These are phyloP conservation scores for Lepiota brunneoincarnata DNA, from an alignment of 768 basidiomycete species.

Conservation along the genomic window DNA sequence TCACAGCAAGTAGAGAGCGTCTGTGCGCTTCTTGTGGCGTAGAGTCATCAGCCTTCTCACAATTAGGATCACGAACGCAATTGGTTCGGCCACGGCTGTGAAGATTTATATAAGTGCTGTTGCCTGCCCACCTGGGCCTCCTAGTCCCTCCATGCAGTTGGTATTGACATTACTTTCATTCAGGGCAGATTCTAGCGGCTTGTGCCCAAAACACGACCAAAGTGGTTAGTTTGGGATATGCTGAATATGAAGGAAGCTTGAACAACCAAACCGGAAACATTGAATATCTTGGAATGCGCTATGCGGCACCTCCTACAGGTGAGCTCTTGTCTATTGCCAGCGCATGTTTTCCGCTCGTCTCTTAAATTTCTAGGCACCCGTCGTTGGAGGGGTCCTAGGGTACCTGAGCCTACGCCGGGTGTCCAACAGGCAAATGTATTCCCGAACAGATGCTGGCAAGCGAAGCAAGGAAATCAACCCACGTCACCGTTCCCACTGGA, in stretches of 20 bases:
- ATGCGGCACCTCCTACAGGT: slow-evolving; percentile 50
- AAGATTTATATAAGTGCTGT: too few species aligned
- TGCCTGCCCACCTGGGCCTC: too few species aligned
- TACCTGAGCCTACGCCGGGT: background rate
- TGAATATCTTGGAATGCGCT: slow-evolving; percentile 42
- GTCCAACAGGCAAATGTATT: slow-evolving; percentile 2
- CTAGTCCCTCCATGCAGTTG: too few species aligned
- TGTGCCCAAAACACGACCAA: too few species aligned
- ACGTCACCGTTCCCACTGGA: background rate
- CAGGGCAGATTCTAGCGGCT: too few species aligned
- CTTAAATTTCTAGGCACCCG: background rate
- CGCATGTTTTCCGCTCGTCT: background rate
- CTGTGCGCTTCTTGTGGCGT: too few species aligned
- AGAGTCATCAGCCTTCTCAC: too few species aligned
- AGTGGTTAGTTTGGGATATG: slow-evolving; percentile 35
- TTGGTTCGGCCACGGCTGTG: too few species aligned
- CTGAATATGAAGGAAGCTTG: slow-evolving; percentile 37
- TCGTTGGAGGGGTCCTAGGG: slow-evolving; percentile 11
- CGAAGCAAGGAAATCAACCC: background rate
- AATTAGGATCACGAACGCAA: too few species aligned
- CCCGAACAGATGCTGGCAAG: slow-evolving; percentile 1
- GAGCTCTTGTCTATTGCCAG: background rate
- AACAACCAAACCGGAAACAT: slow-evolving; percentile 31
- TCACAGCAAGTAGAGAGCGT: too few species aligned
- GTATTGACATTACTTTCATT: too few species aligned